These are phyloP conservation scores for Solanum ossicruentum DNA, from an alignment of 257 asterid species.

Conservation along the genomic window DNA sequence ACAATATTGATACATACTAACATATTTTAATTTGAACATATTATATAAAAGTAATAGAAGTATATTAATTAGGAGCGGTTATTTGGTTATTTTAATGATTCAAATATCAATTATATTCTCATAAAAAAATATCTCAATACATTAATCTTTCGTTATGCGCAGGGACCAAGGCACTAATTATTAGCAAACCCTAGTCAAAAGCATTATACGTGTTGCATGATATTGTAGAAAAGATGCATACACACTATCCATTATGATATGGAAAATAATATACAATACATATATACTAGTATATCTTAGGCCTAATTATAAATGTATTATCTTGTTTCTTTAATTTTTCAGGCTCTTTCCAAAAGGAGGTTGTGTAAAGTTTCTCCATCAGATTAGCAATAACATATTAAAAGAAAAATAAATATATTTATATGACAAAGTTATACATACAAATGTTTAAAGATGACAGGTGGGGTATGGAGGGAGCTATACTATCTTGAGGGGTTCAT, in stretches of 20 bases:
- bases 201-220: neutral
- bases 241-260: neutral
- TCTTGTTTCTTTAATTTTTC: neutral
- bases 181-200: neutral
- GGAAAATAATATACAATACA: neutral
- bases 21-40: neutral
- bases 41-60: neutral
- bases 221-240: neutral
- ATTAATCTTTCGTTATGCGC: neutral
- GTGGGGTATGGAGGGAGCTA: no score
- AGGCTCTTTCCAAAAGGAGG: neutral
- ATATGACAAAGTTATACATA: neutral
- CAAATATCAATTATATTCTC: neutral
- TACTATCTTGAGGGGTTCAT: no score
- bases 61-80: neutral
- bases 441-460: no score
- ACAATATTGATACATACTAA: no score
- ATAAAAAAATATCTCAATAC: neutral
- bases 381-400: neutral
- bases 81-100: neutral
- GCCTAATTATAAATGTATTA: neutral
- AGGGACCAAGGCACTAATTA: neutral
- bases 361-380: neutral
- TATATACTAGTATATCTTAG: neutral
- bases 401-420: neutral